A percentile compares a stretch with the other conserved stretches of the same genome.
These are phyloP conservation scores for Cryptosporidium tyzzeri DNA, from an alignment of 169 alveolate species.

Conservation along the genomic window DNA sequence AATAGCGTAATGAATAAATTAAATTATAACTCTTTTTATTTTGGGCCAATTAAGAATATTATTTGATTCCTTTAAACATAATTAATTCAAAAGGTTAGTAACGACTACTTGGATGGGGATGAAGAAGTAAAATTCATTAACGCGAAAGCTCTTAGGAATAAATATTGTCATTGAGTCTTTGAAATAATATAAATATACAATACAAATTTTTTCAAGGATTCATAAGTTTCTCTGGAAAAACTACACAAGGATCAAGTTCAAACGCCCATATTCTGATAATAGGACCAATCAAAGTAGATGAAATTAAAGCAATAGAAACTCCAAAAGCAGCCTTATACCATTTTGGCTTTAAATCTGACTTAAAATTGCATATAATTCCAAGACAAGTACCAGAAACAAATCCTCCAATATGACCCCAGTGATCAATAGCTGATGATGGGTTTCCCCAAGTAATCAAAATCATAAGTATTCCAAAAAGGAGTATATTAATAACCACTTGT, in stretches of 20 bases:
- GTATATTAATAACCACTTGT: constrained; percentile 82
- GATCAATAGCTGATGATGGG: constrained; percentile 85
- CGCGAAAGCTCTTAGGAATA: background rate
- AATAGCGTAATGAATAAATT: background rate
- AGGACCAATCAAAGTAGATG: constrained; percentile 34
- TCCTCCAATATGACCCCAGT: constrained; percentile 89
- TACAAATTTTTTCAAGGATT: constrained; percentile 5
- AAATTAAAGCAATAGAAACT: constrained; percentile 10
- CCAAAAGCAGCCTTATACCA: constrained; percentile 82
- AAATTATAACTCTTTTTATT: background rate
- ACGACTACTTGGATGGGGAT: background rate
- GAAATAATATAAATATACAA: too few relatives aligned
- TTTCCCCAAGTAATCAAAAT: constrained; percentile 83
- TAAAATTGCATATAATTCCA: constrained; percentile 81
- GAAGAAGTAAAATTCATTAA: background rate
- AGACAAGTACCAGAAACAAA: constrained; percentile 82
- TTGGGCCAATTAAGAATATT: background rate
- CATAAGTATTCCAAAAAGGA: constrained; percentile 82
- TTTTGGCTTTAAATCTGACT: constrained; percentile 82
- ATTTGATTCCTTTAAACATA: background rate
- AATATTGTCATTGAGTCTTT: too few relatives aligned
- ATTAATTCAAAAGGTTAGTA: background rate
- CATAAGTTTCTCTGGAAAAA: constrained; percentile 34
- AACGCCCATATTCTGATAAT: constrained; percentile 73
- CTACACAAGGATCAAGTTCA: constrained; percentile 49